These are phyloP conservation scores for Fusarium multiceps DNA, from an alignment of 2,329 filamentous ascomycete genomes.

Conservation along the genomic window DNA sequence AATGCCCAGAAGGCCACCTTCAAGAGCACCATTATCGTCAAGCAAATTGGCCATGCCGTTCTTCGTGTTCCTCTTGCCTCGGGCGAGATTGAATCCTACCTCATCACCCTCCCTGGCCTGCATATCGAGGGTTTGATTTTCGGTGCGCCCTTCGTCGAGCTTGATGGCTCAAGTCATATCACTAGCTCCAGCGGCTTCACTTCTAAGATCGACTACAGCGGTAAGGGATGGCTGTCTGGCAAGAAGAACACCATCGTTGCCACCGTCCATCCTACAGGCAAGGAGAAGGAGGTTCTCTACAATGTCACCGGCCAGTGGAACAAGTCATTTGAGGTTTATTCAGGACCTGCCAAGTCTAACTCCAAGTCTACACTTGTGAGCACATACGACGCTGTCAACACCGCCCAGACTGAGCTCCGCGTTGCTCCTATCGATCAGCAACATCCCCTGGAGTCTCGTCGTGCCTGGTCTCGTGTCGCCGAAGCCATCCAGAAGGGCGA, in stretches of 20 bases:
- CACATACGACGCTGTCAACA: conserved; percentile 68
- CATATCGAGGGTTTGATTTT: conserved; percentile 95
- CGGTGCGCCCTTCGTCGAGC: conserved; percentile 87
- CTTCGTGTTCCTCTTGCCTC: conserved; percentile 72
- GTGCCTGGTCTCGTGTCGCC: conserved; percentile 89
- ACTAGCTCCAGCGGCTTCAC: conserved; percentile 87
- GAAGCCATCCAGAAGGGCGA: conserved; percentile 83
- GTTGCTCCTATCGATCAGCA: conserved; percentile 81
- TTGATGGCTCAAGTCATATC: conserved; percentile 87
- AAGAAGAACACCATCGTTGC: conserved; percentile 94
- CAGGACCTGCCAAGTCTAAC: conserved; percentile 67
- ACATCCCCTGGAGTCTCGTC: conserved; percentile 86
- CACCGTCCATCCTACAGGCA: conserved; percentile 74
- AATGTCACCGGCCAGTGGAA: conserved; percentile 93
- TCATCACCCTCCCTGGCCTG: conserved; percentile 90
- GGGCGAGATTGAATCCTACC: conserved; percentile 73
- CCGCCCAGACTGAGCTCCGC: conserved; percentile 72
- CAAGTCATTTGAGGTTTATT: conserved; percentile 80
- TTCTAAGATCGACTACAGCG: conserved; percentile 90
- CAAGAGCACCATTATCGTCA: conserved; percentile 91
- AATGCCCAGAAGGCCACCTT: conserved; percentile 98
- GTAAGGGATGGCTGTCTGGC: conserved; percentile 93
- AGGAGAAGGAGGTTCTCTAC: conserved; percentile 80
- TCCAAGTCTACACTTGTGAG: conserved; percentile 63
- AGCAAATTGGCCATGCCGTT: conserved; percentile 91